Percentiles rank a stretch among this genome's conserved stretches.
phyloP scores from a whole-genome alignment of 1,284 basidiomycete species.

The Cutaneotrichosporon sp. region DNA sequence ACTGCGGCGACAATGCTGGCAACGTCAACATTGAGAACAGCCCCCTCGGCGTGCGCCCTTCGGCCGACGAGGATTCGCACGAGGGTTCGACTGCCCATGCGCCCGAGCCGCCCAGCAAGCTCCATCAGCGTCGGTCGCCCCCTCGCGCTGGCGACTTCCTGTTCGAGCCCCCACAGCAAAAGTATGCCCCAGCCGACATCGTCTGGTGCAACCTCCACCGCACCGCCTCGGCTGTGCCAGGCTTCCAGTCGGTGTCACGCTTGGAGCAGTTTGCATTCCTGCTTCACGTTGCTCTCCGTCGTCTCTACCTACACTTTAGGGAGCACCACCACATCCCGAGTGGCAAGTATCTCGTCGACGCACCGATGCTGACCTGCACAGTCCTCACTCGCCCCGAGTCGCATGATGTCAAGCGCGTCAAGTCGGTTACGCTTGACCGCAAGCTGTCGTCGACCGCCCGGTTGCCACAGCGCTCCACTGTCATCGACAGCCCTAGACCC shows the following conservation, averaged over 20 bases:
- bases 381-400: conserved; percentile 42
- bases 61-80: conserved; percentile 17
- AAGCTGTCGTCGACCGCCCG: conserved; percentile 86
- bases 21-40: conserved; percentile 18
- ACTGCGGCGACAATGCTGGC: conserved; percentile 76
- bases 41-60: background rate
- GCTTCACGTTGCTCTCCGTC: conserved; percentile 89
- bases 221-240: conserved; percentile 64
- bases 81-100: conserved; percentile 46
- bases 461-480: conserved; percentile 88
- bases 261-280: conserved; percentile 98
- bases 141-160: conserved; percentile 75
- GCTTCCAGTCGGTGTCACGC: conserved; percentile 89
- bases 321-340: conserved; percentile 83
- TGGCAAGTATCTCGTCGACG: conserved; percentile 30
- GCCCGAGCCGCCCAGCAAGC: conserved; percentile 30
- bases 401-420: conserved; percentile 92
- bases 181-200: conserved; percentile 33
- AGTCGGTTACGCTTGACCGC: conserved; percentile 85
- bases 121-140: conserved; percentile 52
- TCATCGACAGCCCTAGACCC: conserved; percentile 94
- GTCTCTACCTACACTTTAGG: conserved; percentile 86
- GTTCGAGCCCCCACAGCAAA: conserved; percentile 61
- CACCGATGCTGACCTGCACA: conserved; percentile 5
- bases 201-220: conserved; percentile 80